A percentile compares a stretch with the other conserved stretches of the same genome.
Evolutionary conservation across 2,329 filamentous ascomycete genomes (phyloP).

Genomic region (Claviceps monticola): DNA sequence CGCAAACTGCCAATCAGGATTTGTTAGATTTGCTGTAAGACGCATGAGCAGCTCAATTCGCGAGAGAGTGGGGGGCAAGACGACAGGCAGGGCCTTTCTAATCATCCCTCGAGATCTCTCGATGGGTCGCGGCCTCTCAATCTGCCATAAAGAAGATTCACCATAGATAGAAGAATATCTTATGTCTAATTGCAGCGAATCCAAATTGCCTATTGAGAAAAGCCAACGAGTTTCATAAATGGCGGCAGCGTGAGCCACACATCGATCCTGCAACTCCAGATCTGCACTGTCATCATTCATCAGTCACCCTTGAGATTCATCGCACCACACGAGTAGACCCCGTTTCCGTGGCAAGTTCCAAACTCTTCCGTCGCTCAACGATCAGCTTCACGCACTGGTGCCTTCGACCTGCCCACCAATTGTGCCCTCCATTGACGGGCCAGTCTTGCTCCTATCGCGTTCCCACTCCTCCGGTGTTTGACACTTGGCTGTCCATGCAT

Average conservation of each 20-base stretch:
- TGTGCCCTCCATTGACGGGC: constrained; percentile 30
- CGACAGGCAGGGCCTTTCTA: neutral
- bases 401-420: constrained; percentile 28
- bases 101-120: neutral
- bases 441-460: constrained; percentile 36
- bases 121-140: neutral
- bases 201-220: neutral
- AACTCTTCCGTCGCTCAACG: neutral
- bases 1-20: constrained; percentile 49
- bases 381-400: constrained; percentile 7
- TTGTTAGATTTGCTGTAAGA: constrained; percentile 31
- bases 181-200: neutral
- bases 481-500: constrained; percentile 91
- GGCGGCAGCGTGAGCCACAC: neutral
- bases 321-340: neutral
- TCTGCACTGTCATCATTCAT: neutral
- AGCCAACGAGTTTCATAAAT: neutral
- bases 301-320: neutral
- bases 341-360: neutral
- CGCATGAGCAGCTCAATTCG: neutral
- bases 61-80: neutral
- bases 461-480: constrained; percentile 85
- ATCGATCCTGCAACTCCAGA: neutral
- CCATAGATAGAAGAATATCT: neutral
- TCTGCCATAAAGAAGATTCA: neutral